Base-by-base conservation (phyloP, 495 filamentous ascomycete genomes). In the Parathielavia appendiculata region DNA sequence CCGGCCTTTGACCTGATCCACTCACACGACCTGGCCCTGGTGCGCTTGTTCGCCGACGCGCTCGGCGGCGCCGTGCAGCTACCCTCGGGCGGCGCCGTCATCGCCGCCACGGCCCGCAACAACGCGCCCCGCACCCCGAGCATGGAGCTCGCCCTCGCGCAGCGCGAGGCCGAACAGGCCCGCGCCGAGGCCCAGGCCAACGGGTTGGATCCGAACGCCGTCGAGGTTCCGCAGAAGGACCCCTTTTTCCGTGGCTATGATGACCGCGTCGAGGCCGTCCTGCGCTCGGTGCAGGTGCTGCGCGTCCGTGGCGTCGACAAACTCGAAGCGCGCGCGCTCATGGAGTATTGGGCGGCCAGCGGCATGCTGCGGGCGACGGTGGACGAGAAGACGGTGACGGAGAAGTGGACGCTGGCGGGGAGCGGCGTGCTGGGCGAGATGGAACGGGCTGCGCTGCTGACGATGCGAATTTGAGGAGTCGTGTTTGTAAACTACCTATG, bases 271-370 rank as follows among this genome's bases (percentile, higher is more conserved):
- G 75, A 76, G 34, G 72, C 81, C n/a, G 78, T 80, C 22, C 72
- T 92, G 41, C 73, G 81, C 60, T 70, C 63, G 30, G 76, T 77
- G 13, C 63, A 71, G 43, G 66, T 83, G 1, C 17, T 83, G 46
- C 72, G 74, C 13, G 63, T 95, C 23, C 73, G 73, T 30, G 86
- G 89, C 5, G 55, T 97, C 58, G 87, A 76, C 54, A 89, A 83
- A 68, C 72, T 76, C 22, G 92, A 97, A 75, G 85, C 92, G 39
- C 81, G 87, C 54, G 79, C 82, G 1, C 75, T 93, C 62, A 83
- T 97, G 83, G 93, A 97, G 77, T 97, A 97, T 73, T 97, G 91
- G 74, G 92, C 89, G 4, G 81, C 78, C 23, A 95, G 90, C 70
- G 93, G 93, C 17, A 75, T 97, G 64, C 69, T 95, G 66, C 81